A percentile compares a stretch with the other conserved stretches of the same genome.
Conservation (phyloP, 495 filamentous ascomycete genomes). For the Xylaria intraflava region DNA sequence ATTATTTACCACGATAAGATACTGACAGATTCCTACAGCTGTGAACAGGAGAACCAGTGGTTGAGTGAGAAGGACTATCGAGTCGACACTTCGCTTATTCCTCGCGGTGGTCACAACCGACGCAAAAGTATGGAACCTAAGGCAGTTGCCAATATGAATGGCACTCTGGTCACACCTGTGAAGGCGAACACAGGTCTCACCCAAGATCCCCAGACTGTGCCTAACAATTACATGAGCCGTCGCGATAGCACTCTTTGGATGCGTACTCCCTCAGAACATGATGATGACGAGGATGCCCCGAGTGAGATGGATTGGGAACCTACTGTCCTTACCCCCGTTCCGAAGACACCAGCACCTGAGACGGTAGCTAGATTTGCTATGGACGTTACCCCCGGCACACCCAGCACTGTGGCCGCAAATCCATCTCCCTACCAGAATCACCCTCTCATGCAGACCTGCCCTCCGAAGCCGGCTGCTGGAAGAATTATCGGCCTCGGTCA, state of each 20-base stretch:
- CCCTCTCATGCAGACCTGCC: slow-evolving; percentile 65
- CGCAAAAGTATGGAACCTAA: slow-evolving; percentile 91
- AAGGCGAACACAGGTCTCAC: slow-evolving; percentile 23
- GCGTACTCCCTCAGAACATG: slow-evolving; percentile 34
- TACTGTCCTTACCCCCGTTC: slow-evolving; percentile 40
- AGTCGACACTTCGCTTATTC: slow-evolving; percentile 63
- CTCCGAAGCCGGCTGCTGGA: slow-evolving; percentile 58
- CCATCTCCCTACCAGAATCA: slow-evolving; percentile 33
- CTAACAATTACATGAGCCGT: slow-evolving; percentile 38
- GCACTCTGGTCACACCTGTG: slow-evolving; percentile 48
- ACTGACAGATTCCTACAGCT: slow-evolving; percentile 42
- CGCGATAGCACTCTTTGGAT: slow-evolving; percentile 49
- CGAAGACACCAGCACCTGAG: slow-evolving; percentile 49
- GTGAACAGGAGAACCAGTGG: slow-evolving; percentile 73
- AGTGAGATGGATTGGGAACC: slow-evolving; percentile 22
- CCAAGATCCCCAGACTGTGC: slow-evolving; percentile 36
- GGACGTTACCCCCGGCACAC: slow-evolving; percentile 32
- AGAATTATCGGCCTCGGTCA: slow-evolving; percentile 33
- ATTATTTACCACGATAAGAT: neutral
- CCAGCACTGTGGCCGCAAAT: slow-evolving; percentile 14
- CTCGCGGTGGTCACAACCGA: slow-evolving; percentile 68
- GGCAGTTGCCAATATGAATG: slow-evolving; percentile 65
- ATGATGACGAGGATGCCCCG: slow-evolving; percentile 36
- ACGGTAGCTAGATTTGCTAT: slow-evolving; percentile 37
- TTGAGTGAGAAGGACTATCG: slow-evolving; percentile 62